phyloP scores from a whole-genome alignment of 2,329 filamentous ascomycete species.

The Monosporascus ibericus region DNA sequence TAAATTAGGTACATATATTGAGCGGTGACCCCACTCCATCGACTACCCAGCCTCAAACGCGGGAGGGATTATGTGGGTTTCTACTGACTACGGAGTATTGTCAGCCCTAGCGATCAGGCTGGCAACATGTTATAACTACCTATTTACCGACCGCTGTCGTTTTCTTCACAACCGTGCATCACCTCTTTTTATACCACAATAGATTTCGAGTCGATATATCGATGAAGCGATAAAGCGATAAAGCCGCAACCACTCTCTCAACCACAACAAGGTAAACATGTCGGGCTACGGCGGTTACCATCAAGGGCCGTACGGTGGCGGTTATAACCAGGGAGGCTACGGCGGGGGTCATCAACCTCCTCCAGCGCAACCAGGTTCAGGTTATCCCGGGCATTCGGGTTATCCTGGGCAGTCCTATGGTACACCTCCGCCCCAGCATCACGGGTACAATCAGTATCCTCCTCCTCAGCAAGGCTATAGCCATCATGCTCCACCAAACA shows the following conservation, averaged over 20 bases:
- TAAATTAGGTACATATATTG: too few relatives aligned
- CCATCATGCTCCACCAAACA: slow-evolving; percentile 7
- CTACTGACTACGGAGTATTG: too few relatives aligned
- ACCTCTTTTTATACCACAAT: neutral
- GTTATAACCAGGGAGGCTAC: slow-evolving; percentile 23
- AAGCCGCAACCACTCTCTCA: neutral
- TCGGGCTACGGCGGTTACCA: slow-evolving; percentile 32
- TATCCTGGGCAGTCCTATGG: slow-evolving; percentile 2
- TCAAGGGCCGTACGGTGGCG: slow-evolving; percentile 23
- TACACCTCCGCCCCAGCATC: slow-evolving; percentile 22
- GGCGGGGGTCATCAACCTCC: slow-evolving; percentile 9
- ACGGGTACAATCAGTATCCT: slow-evolving; percentile 20
- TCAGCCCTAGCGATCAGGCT: too few relatives aligned
- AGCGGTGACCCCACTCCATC: too few relatives aligned
- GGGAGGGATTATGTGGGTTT: too few relatives aligned
- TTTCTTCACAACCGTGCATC: too few relatives aligned
- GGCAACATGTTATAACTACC: too few relatives aligned
- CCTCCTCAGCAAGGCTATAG: slow-evolving; percentile 12
- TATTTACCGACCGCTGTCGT: too few relatives aligned
- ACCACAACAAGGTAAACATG: slow-evolving; percentile 13
- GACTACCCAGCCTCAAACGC: too few relatives aligned
- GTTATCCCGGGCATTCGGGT: neutral
- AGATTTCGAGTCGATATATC: neutral
- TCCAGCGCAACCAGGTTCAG: neutral
- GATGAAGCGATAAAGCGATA: neutral